phyloP scores from a whole-genome alignment of 768 basidiomycete genomes.

The Rhizopogon roseolus region DNA sequence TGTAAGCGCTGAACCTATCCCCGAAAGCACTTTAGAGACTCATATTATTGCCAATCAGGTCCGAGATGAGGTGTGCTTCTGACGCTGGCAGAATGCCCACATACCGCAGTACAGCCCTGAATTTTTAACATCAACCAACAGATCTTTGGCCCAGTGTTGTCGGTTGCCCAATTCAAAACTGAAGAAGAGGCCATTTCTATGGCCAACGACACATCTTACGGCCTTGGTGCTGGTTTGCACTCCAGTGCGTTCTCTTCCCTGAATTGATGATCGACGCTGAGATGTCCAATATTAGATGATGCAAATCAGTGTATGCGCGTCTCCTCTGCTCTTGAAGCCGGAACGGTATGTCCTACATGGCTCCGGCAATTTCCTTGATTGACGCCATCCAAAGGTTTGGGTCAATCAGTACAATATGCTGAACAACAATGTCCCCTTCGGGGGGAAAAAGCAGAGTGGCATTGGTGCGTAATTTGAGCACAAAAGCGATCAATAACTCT shows the following conservation, averaged over 20 bases:
- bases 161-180: conserved; percentile 76
- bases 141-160: conserved; percentile 95
- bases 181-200: conserved; percentile 82
- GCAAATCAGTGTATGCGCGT: conserved; percentile 88
- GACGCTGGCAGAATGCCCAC: neutral
- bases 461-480: conserved; percentile 47
- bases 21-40: neutral
- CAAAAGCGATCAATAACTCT: neutral
- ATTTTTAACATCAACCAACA: conserved; percentile 24
- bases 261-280: neutral
- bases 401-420: conserved; percentile 86
- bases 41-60: conserved; percentile 26
- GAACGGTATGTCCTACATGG: conserved; percentile 53
- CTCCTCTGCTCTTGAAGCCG: conserved; percentile 80
- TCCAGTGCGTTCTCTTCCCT: conserved; percentile 51
- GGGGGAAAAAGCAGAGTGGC: conserved; percentile 92
- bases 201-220: conserved; percentile 88
- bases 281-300: conserved; percentile 45
- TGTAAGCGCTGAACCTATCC: conserved; percentile 37
- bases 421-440: conserved; percentile 89
- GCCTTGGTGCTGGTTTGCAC: conserved; percentile 88
- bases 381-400: conserved; percentile 58
- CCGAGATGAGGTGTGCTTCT: conserved; percentile 23
- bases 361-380: conserved; percentile 4
- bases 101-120: conserved; percentile 5